Evolutionary conservation across 1,139 yeast species (phyloP).

Genomic region (Scheffersomyces segobiensis): DNA sequence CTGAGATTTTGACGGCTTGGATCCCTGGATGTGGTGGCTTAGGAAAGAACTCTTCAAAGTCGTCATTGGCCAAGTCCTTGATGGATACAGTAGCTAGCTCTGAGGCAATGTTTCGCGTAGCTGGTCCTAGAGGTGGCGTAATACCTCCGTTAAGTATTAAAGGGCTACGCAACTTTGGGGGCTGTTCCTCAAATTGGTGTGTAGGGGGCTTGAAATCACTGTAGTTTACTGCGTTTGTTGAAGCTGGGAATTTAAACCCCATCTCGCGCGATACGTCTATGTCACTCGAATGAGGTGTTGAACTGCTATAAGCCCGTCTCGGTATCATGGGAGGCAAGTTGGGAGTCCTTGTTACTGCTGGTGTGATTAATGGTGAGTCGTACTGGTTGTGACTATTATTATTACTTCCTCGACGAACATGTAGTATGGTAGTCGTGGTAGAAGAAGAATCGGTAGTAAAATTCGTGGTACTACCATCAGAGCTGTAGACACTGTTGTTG

Average conservation of each 20-base stretch:
- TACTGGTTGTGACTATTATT: not conserved
- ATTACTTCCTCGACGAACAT: constrained; percentile 2
- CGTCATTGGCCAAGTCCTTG: not conserved
- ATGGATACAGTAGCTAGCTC: not conserved
- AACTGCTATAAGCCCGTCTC: not conserved
- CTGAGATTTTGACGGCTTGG: not conserved
- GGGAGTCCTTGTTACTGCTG: constrained; percentile 19
- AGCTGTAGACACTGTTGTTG: not conserved
- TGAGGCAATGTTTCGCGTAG: not conserved
- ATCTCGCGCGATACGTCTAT: not conserved
- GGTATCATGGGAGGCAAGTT: constrained; percentile 15
- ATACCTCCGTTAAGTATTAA: not conserved
- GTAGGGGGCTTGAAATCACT: not conserved
- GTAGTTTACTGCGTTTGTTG: not conserved
- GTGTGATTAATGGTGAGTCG: constrained; percentile 7
- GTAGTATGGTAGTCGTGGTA: constrained; percentile 10
- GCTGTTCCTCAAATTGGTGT: not conserved
- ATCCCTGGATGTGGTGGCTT: not conserved
- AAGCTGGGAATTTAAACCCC: not conserved
- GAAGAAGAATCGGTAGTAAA: constrained; percentile 7
- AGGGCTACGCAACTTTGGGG: not conserved
- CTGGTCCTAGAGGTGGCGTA: not conserved
- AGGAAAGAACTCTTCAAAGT: not conserved
- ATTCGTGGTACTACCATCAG: not conserved
- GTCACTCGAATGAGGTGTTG: not conserved